Evolutionary conservation across 495 filamentous ascomycete genomes (phyloP), one percentile per base, ranked within the genome.

Genomic region (Talaromyces wortmannii): DNA sequence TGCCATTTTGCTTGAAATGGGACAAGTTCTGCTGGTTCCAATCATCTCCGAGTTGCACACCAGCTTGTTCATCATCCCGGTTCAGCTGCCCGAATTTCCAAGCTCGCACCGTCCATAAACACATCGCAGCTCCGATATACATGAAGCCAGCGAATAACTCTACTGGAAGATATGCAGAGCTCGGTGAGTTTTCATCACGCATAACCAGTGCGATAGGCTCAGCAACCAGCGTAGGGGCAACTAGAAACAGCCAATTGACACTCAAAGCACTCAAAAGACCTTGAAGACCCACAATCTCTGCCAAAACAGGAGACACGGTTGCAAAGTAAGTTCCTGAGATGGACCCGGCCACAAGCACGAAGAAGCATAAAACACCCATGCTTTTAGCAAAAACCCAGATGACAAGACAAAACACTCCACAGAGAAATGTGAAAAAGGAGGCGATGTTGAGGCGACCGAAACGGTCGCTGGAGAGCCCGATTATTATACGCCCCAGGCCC

Each of bases 291-390:
- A 94, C 83, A 18, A 94, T 84, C 63, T 95, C 90, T 0, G 85
- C 85, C 17, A 84, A 76, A 8, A 95, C 83, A 1, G 90, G 90
- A 3, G 77, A 85, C 15, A 88, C 71, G 23, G 71, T 71, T 8
- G 84, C 82, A 88, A 88, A 92, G 61, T 88, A 88, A 0, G 83
- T 84, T 30, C 89, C 89, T 5, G 85, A 78, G 7, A 91, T 83
- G 12, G 73, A 77, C 10, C 89, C 89, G 15, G 78, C 76, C n/a
- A 90, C 69, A 5, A 94, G 63, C 6, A 85, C 79, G 59, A 88
- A 92, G 58, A 90, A 82, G 50, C 87, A 83, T 33, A 90, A 71
- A 0, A 85, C 79, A 4, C 80, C 82, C 64, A 83, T 86, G 54
- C 70, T 80, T 57, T 81, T 78, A 0, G 86, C 83, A 15, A 83